Evolutionary conservation across 2,329 filamentous ascomycete genomes (phyloP).

Genomic region (Alternaria panax): DNA sequence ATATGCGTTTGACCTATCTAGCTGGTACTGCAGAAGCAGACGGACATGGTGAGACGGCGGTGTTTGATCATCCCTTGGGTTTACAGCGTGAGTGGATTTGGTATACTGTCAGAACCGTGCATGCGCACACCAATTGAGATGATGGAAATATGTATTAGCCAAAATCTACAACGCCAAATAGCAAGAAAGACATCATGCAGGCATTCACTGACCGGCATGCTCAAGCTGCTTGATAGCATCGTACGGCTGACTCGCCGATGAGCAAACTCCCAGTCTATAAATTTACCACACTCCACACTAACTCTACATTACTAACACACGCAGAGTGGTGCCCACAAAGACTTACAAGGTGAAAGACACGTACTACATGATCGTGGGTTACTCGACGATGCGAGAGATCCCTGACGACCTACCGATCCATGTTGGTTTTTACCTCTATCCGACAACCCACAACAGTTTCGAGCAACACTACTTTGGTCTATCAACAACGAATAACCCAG

Average conservation of each 20-base stretch:
- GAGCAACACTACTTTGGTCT: background rate
- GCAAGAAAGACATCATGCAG: background rate
- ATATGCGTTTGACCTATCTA: background rate
- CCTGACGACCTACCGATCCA: background rate
- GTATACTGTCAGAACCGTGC: background rate
- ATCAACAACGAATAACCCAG: background rate
- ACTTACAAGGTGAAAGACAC: background rate
- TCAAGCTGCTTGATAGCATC: background rate
- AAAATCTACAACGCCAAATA: background rate
- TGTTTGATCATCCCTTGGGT: background rate
- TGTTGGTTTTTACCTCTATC: background rate
- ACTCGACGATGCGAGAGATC: background rate
- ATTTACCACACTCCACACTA: background rate
- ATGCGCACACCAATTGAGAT: background rate
- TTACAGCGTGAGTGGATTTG: background rate
- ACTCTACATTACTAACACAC: background rate
- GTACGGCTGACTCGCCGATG: too few species aligned
- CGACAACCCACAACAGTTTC: background rate
- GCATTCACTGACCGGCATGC: background rate
- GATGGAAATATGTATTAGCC: background rate
- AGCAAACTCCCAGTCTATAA: background rate
- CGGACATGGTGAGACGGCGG: background rate
- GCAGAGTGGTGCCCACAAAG: background rate
- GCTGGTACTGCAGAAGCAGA: background rate
- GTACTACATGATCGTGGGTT: background rate